These are phyloP conservation scores for Diaporthe caulivora DNA, from an alignment of 2,329 filamentous ascomycete genomes.

Conservation along the genomic window DNA sequence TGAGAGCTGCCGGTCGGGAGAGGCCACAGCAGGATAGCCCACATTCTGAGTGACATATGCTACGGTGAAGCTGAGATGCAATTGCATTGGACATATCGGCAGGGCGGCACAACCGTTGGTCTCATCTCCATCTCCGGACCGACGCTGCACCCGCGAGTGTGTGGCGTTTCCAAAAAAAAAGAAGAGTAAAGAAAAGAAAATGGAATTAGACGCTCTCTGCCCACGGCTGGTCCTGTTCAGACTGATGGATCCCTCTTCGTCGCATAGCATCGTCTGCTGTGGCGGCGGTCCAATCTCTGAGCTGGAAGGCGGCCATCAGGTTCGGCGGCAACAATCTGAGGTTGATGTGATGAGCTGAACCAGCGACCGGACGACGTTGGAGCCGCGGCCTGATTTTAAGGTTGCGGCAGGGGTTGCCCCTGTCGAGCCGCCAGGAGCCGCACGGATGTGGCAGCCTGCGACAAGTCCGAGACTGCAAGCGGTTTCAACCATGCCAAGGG, in stretches of 20 bases:
- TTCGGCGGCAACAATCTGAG: not conserved
- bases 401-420: constrained; percentile 42
- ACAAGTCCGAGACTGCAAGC: constrained; percentile 39
- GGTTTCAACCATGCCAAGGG: constrained; percentile 37
- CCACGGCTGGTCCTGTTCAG: not conserved
- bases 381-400: constrained; percentile 48
- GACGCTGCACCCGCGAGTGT: not conserved
- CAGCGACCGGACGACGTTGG: constrained; percentile 43
- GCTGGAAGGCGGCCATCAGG: not conserved
- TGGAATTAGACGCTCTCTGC: not conserved
- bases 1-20: not conserved
- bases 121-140: not conserved
- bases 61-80: not conserved
- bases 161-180: not conserved
- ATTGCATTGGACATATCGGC: not conserved
- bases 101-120: constrained; percentile 10
- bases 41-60: not conserved
- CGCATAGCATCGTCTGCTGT: constrained; percentile 24
- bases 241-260: constrained; percentile 8
- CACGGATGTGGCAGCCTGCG: constrained; percentile 38
- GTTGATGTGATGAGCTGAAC: constrained; percentile 37
- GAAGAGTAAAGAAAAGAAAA: no score
- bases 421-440: constrained; percentile 26
- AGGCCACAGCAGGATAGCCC: not conserved
- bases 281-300: not conserved